Conservation (phyloP, 2,329 filamentous ascomycete genomes). For the Neopestalotiopsis rosae region DNA sequence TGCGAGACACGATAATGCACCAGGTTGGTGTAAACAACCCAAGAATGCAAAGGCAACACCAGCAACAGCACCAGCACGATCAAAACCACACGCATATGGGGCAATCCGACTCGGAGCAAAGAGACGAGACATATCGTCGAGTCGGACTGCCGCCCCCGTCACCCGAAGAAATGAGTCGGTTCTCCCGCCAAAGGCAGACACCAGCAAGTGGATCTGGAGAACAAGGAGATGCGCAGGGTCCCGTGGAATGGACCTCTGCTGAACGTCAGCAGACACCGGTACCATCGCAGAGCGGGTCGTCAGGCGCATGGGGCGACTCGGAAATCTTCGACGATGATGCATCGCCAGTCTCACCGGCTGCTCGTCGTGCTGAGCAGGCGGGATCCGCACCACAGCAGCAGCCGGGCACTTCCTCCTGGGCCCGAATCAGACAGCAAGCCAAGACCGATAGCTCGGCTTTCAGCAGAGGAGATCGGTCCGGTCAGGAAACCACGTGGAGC, state of each 20-base stretch:
- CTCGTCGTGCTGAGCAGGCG: conserved; percentile 25
- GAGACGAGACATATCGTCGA: conserved; percentile 3
- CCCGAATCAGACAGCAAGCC: conserved; percentile 47
- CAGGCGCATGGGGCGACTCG: conserved; percentile 22
- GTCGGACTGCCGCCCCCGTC: conserved; percentile 14
- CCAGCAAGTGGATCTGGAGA: neutral
- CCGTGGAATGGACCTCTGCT: neutral
- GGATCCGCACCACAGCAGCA: conserved; percentile 23
- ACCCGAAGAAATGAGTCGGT: neutral
- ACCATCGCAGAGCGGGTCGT: conserved; percentile 9
- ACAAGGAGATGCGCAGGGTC: neutral
- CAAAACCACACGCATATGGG: conserved; percentile 1
- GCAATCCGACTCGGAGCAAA: conserved; percentile 13
- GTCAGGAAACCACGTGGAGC: conserved; percentile 33
- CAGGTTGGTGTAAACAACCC: conserved; percentile 22
- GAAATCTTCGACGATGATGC: conserved; percentile 41
- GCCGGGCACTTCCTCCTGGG: conserved; percentile 47
- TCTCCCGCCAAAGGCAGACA: neutral
- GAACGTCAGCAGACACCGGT: neutral
- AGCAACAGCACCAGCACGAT: neutral
- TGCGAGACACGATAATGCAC: conserved; percentile 26
- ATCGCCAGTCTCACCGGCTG: conserved; percentile 46
- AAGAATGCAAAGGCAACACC: neutral
- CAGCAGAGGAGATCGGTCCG: conserved; percentile 33
- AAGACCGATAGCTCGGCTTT: conserved; percentile 25